Evolutionary conservation across 1,284 basidiomycete genomes (phyloP).

Genomic region (Apiotrichum sp.): DNA sequence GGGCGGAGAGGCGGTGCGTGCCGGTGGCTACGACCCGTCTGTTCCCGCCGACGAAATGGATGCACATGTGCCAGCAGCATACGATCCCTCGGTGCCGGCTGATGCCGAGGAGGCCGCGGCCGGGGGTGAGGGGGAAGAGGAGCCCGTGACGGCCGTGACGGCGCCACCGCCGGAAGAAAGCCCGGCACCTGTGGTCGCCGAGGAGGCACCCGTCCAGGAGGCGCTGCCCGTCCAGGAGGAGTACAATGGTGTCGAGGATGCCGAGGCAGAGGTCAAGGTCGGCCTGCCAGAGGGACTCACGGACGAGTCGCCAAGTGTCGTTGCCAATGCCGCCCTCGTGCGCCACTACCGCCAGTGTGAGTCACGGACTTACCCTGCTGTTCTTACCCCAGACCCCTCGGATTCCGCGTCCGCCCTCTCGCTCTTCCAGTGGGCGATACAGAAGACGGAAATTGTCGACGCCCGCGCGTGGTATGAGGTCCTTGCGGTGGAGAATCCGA

Average conservation of each 20-base stretch:
- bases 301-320: slow-evolving; percentile 31
- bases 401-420: slow-evolving; percentile 31
- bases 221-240: not conserved
- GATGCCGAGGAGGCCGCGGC: not conserved
- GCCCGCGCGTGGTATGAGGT: slow-evolving; percentile 43
- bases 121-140: too few relatives aligned
- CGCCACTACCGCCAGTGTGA: slow-evolving; percentile 26
- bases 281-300: slow-evolving; percentile 30
- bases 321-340: slow-evolving; percentile 26
- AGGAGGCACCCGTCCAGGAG: too few relatives aligned
- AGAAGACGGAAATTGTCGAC: slow-evolving; percentile 42
- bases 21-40: slow-evolving; percentile 5
- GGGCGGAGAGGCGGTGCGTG: not conserved
- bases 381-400: slow-evolving; percentile 26
- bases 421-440: slow-evolving; percentile 47
- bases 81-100: slow-evolving; percentile 3
- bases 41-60: slow-evolving; percentile 1
- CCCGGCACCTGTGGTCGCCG: too few relatives aligned
- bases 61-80: not conserved
- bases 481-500: slow-evolving; percentile 38
- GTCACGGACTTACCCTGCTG: not conserved
- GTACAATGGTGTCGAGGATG: not conserved
- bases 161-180: not conserved
- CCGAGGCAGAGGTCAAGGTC: slow-evolving; percentile 8
- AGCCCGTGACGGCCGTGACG: not conserved